Conservation (phyloP, 2,329 filamentous ascomycete species). For the Monilinia fructicola region DNA sequence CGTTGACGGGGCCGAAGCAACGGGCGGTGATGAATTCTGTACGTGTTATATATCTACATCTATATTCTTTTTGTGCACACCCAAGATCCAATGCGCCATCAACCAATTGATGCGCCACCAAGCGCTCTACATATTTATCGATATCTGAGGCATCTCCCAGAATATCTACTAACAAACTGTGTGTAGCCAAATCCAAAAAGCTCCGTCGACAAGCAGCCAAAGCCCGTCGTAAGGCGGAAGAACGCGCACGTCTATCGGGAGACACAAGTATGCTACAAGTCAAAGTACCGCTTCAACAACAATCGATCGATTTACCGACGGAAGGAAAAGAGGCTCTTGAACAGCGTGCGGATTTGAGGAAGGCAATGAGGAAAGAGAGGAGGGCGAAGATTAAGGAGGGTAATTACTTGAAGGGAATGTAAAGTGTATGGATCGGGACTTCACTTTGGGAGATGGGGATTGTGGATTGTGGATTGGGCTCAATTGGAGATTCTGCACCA, state of each 20-base stretch:
- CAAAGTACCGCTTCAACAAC: conserved; percentile 74
- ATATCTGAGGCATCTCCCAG: background rate
- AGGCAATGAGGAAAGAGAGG: conserved; percentile 72
- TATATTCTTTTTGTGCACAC: background rate
- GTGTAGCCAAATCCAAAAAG: conserved; percentile 78
- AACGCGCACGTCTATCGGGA: conserved; percentile 61
- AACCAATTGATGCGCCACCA: background rate
- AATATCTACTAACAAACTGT: conserved; percentile 17
- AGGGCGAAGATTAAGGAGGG: conserved; percentile 77
- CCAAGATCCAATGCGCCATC: background rate
- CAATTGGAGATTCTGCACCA: background rate
- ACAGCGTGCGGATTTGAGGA: conserved; percentile 63
- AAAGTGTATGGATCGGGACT: conserved; percentile 4
- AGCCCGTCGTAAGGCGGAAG: conserved; percentile 56
- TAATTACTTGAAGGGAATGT: conserved; percentile 82
- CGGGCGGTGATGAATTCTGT: conserved; percentile 76
- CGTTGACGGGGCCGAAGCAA: conserved; percentile 50
- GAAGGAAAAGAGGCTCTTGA: conserved; percentile 48
- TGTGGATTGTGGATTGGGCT: background rate
- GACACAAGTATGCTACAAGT: conserved; percentile 64
- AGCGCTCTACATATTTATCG: background rate
- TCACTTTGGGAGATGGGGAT: background rate
- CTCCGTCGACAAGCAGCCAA: conserved; percentile 71
- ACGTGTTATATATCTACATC: conserved; percentile 43
- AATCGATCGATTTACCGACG: conserved; percentile 68